These are phyloP conservation scores for Xylaria sp. DNA, from an alignment of 2,329 filamentous ascomycete species.

Conservation along the genomic window DNA sequence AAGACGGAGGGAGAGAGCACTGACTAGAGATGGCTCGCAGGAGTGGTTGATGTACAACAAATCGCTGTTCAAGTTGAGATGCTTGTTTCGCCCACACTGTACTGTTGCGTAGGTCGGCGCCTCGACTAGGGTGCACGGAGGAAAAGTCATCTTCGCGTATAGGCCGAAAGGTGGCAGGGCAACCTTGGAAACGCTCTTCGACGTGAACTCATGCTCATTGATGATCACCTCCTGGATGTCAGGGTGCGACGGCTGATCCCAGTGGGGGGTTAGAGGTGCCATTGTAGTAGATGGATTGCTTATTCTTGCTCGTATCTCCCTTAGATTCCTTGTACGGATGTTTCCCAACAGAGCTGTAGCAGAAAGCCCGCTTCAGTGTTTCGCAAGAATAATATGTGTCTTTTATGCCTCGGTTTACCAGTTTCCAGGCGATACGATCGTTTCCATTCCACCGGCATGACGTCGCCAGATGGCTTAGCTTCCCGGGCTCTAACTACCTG, in stretches of 20 bases:
- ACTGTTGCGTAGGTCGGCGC: constrained; percentile 66
- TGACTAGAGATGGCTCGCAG: constrained; percentile 66
- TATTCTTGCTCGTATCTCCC: background rate
- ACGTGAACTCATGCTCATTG: constrained; percentile 57
- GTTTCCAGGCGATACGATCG: background rate
- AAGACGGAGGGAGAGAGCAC: constrained; percentile 33
- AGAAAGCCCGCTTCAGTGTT: constrained; percentile 2
- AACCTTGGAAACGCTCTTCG: constrained; percentile 61
- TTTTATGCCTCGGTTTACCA: constrained; percentile 1
- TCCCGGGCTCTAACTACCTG: too few species aligned
- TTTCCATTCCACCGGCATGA: constrained; percentile 20
- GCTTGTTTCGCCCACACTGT: constrained; percentile 57
- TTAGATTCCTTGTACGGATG: constrained; percentile 13
- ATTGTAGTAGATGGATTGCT: constrained; percentile 38
- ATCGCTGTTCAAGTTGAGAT: constrained; percentile 67
- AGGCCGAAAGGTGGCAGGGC: constrained; percentile 63
- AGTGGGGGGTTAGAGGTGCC: constrained; percentile 61
- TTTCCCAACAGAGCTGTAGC: constrained; percentile 3
- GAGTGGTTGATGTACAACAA: constrained; percentile 70
- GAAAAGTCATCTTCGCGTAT: constrained; percentile 68
- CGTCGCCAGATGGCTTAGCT: background rate
- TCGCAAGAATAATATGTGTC: constrained; percentile 3
- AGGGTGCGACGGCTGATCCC: constrained; percentile 64
- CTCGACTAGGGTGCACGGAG: constrained; percentile 59
- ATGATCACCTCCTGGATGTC: constrained; percentile 59